These are phyloP conservation scores for Astraeus odoratus DNA, from an alignment of 768 basidiomycete species.

Conservation along the genomic window DNA sequence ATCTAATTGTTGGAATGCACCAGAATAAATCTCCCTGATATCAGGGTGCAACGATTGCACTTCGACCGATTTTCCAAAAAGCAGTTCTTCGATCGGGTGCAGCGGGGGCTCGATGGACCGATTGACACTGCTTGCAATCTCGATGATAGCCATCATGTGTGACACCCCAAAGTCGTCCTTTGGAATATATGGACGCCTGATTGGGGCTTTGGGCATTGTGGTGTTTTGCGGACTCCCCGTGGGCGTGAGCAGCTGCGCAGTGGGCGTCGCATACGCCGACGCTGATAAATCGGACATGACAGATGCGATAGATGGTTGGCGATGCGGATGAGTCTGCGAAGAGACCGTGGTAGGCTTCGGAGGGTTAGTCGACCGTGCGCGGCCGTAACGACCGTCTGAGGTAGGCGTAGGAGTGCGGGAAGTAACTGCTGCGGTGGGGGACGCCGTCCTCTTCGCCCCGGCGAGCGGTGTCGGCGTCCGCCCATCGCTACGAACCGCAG, in stretches of 20 bases:
- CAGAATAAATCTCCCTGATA: constrained; percentile 63
- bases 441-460: constrained; percentile 14
- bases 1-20: constrained; percentile 65
- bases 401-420: constrained; percentile 27
- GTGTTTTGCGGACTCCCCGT: constrained; percentile 13
- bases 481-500: constrained; percentile 8
- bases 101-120: constrained; percentile 32
- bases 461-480: constrained; percentile 27
- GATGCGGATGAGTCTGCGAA: constrained; percentile 25
- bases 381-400: constrained; percentile 5
- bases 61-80: constrained; percentile 65
- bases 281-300: constrained; percentile 57
- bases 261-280: constrained; percentile 39
- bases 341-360: constrained; percentile 22
- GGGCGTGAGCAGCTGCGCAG: constrained; percentile 24
- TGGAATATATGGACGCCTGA: constrained; percentile 45
- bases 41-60: constrained; percentile 60
- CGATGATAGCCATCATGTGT: constrained; percentile 85
- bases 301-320: constrained; percentile 70
- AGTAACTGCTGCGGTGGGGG: constrained; percentile 13
- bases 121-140: constrained; percentile 44
- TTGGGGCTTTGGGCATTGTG: constrained; percentile 26
- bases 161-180: constrained; percentile 82
- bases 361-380: constrained; percentile 21
- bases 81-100: constrained; percentile 62